Conservation (phyloP, 495 filamentous ascomycete species). For the Lasiosphaeria hispida region DNA sequence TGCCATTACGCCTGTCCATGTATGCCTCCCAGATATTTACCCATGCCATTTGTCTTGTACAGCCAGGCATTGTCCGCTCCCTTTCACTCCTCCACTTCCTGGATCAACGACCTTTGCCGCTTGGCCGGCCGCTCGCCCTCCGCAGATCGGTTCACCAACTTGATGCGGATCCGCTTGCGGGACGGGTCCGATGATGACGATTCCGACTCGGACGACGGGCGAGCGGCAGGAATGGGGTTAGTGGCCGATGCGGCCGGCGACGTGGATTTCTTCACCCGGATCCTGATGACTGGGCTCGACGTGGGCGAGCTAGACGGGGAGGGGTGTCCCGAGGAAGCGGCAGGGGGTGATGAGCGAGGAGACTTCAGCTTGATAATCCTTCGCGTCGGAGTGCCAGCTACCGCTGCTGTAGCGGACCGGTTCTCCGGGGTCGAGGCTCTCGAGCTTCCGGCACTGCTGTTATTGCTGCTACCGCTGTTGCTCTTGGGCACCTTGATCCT, state of each 20-base stretch:
- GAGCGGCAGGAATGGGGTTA: too few species aligned
- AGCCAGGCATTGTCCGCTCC: too few species aligned
- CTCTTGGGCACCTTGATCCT: slow-evolving; percentile 18
- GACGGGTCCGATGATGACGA: background rate
- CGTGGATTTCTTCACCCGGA: too few species aligned
- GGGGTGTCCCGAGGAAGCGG: too few species aligned
- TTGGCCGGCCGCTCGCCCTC: background rate
- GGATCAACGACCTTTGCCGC: background rate
- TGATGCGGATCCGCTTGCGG: slow-evolving; percentile 1
- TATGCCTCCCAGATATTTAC: too few species aligned
- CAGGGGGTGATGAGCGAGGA: background rate
- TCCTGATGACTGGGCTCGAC: too few species aligned
- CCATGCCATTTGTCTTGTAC: too few species aligned
- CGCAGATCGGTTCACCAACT: background rate
- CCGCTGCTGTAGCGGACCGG: too few species aligned
- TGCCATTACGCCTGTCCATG: too few species aligned
- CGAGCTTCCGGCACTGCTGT: slow-evolving; percentile 13
- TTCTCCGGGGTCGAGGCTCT: slow-evolving; percentile 9
- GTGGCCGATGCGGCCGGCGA: too few species aligned
- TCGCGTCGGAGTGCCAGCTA: too few species aligned
- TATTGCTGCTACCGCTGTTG: background rate
- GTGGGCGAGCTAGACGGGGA: too few species aligned
- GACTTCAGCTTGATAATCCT: slow-evolving; percentile 3
- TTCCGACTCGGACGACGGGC: slow-evolving; percentile 6
- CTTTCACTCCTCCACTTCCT: background rate